phyloP scores from a whole-genome alignment of 2,329 filamentous ascomycete genomes.

The Botrytis cinerea region DNA sequence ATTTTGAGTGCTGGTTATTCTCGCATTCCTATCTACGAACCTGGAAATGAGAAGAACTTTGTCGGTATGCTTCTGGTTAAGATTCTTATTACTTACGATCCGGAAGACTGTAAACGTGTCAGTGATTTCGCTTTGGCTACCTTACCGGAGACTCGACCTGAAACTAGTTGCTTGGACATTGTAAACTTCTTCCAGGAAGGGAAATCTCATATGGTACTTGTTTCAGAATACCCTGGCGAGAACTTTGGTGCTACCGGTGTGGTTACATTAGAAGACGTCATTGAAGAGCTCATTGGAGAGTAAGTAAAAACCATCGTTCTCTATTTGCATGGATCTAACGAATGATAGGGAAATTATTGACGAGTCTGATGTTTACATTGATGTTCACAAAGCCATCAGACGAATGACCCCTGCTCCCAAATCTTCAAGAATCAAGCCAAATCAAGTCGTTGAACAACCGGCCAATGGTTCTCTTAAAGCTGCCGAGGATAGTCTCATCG shows the following conservation, averaged over 20 bases:
- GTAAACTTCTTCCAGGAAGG: constrained; percentile 99
- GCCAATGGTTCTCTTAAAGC: constrained; percentile 42
- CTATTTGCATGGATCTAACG: constrained; percentile 33
- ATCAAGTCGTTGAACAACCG: constrained; percentile 52
- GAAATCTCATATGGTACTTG: constrained; percentile 97
- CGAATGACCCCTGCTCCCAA: constrained; percentile 64
- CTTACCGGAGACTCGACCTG: constrained; percentile 88
- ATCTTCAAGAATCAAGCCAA: constrained; percentile 61
- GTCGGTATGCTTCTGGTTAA: constrained; percentile 98
- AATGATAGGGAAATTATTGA: constrained; percentile 88
- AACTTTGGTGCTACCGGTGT: constrained; percentile 89
- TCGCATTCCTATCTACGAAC: constrained; percentile 88
- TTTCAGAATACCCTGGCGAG: constrained; percentile 87
- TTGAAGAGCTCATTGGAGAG: constrained; percentile 98
- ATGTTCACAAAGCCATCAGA: constrained; percentile 96
- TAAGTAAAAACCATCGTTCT: constrained; percentile 51
- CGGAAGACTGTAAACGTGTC: constrained; percentile 85
- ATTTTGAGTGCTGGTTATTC: constrained; percentile 95
- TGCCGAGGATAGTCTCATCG: constrained; percentile 44
- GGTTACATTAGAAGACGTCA: constrained; percentile 95
- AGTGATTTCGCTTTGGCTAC: constrained; percentile 91
- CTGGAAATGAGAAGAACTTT: constrained; percentile 82
- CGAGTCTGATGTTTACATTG: constrained; percentile 96
- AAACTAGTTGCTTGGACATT: constrained; percentile 96
- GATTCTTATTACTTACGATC: constrained; percentile 95